Conservation (phyloP, 371 early-diverging fungal genomes). For the Mortierella sp. region DNA sequence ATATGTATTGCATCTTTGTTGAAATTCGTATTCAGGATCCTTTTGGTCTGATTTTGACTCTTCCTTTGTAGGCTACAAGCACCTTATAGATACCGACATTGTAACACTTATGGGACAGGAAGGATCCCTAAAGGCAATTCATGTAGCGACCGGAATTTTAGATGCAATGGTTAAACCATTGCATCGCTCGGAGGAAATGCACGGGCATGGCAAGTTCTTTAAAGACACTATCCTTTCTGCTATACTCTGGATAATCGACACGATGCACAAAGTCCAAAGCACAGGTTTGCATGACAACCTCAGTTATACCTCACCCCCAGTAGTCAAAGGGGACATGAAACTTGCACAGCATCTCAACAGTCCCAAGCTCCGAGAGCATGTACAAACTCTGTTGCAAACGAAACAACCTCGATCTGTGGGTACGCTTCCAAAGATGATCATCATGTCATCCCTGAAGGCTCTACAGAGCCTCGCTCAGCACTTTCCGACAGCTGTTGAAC, state of each 20-base stretch:
- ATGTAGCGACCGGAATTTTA: slow-evolving; percentile 46
- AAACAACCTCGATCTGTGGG: slow-evolving; percentile 36
- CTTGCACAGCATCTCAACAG: slow-evolving; percentile 28
- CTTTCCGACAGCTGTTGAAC: slow-evolving; percentile 29
- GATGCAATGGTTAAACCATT: slow-evolving; percentile 44
- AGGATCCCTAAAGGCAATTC: slow-evolving; percentile 42
- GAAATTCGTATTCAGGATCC: not conserved
- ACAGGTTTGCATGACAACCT: not conserved
- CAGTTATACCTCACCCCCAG: slow-evolving; percentile 4
- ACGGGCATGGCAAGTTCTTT: slow-evolving; percentile 24
- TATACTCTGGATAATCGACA: slow-evolving; percentile 47
- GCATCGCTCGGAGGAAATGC: slow-evolving; percentile 20
- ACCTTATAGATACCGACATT: slow-evolving; percentile 33
- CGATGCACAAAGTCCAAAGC: slow-evolving; percentile 25
- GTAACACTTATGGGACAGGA: slow-evolving; percentile 23
- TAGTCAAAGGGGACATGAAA: slow-evolving; percentile 19
- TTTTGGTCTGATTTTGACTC: not conserved
- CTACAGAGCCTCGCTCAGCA: slow-evolving; percentile 27
- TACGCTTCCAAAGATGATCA: slow-evolving; percentile 46
- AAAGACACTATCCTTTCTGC: slow-evolving; percentile 32
- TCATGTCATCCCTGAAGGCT: slow-evolving; percentile 34
- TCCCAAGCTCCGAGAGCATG: slow-evolving; percentile 21
- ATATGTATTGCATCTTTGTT: no score
- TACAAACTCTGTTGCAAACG: slow-evolving; percentile 18
- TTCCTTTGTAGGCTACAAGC: slow-evolving; percentile 28